Evolutionary conservation across 2,329 filamentous ascomycete genomes (phyloP).

Genomic region (Ascocoryne sarcoides): DNA sequence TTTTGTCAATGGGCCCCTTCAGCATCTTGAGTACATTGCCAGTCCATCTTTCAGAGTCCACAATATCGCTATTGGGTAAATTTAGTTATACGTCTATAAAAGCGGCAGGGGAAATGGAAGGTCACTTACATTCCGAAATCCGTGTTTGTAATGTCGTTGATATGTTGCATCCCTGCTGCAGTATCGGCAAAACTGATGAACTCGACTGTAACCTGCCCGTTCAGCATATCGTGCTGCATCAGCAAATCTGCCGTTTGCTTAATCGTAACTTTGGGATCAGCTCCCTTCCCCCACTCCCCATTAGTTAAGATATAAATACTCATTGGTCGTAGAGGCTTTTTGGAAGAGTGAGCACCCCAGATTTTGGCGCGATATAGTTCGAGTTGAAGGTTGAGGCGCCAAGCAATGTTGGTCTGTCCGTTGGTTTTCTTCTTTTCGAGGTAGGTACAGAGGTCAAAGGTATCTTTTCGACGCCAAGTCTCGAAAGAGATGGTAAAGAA

Average conservation of each 20-base stretch:
- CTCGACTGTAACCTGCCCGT: constrained; percentile 7
- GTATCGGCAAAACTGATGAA: constrained; percentile 15
- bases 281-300: constrained; percentile 13
- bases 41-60: constrained; percentile 14
- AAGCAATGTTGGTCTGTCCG: constrained; percentile 15
- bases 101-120: background rate
- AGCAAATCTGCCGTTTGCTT: constrained; percentile 7
- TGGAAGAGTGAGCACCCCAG: constrained; percentile 6
- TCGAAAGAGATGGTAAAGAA: constrained; percentile 22
- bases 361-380: constrained; percentile 13
- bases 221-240: background rate
- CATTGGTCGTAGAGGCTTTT: constrained; percentile 12
- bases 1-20: constrained; percentile 13
- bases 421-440: constrained; percentile 9
- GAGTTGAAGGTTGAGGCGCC: constrained; percentile 15
- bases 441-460: constrained; percentile 13
- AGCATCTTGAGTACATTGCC: constrained; percentile 22
- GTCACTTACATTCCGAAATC: constrained; percentile 14
- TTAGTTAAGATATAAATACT: constrained; percentile 20
- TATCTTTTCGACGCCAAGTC: constrained; percentile 17
- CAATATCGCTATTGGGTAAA: constrained; percentile 10
- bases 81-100: background rate
- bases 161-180: constrained; percentile 5
- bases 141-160: constrained; percentile 5
- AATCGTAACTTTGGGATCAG: constrained; percentile 5